These are phyloP conservation scores for Kockiozyma suomiensis DNA, from an alignment of 805 yeast genomes.

Conservation along the genomic window DNA sequence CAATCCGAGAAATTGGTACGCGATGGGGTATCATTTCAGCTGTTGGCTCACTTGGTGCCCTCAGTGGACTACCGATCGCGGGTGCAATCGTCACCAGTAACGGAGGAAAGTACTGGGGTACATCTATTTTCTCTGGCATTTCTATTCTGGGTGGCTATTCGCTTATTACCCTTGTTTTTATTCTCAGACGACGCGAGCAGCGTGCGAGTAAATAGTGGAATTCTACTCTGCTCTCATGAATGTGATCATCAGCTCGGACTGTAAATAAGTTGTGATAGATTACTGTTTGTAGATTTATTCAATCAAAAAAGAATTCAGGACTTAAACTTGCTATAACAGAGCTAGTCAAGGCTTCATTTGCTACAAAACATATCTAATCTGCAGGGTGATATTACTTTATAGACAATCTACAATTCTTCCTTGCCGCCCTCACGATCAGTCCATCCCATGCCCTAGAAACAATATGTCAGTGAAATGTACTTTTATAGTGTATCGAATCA, in stretches of 20 bases:
- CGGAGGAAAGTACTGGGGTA: slow-evolving; percentile 29
- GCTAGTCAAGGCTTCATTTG: too few relatives aligned
- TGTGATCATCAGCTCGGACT: neutral
- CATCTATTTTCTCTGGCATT: slow-evolving; percentile 30
- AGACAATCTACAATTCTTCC: neutral
- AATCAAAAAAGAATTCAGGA: neutral
- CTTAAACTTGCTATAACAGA: neutral
- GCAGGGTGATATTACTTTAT: too few relatives aligned
- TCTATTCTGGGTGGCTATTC: neutral
- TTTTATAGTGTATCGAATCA: neutral
- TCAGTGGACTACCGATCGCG: slow-evolving; percentile 41
- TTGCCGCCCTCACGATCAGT: slow-evolving; percentile 18
- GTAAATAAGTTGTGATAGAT: neutral
- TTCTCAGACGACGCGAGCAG: neutral
- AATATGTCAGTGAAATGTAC: too few relatives aligned
- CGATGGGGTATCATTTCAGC: slow-evolving; percentile 64
- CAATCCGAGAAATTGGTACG: slow-evolving; percentile 37
- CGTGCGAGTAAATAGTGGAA: neutral
- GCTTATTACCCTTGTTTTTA: neutral
- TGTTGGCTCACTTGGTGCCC: slow-evolving; percentile 54
- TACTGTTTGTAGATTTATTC: too few relatives aligned
- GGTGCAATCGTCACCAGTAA: slow-evolving; percentile 34
- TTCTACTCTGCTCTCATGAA: neutral
- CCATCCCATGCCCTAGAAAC: slow-evolving; percentile 21
- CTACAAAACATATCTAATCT: too few relatives aligned